A percentile compares a stretch with the other conserved stretches of the same genome.
phyloP scores from a whole-genome alignment of 805 yeast genomes.

The Ogataea chonburiensis region DNA sequence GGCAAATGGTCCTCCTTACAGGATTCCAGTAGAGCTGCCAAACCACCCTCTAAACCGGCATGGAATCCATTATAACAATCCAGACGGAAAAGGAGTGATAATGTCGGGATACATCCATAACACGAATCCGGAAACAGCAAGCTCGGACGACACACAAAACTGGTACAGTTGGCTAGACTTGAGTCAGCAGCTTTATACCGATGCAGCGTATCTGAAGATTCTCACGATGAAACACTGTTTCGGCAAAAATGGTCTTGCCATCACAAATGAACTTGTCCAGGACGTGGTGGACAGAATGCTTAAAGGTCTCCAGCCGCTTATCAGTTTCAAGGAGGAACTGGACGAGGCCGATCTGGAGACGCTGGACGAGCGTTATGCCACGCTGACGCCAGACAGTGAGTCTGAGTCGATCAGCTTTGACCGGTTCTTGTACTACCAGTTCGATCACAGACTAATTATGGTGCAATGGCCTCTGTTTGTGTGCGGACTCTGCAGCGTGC shows the following conservation, averaged over 20 bases:
- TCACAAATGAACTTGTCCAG: slow-evolving; percentile 28
- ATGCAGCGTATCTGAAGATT: slow-evolving; percentile 39
- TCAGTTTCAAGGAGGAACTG: slow-evolving; percentile 22
- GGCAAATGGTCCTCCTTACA: slow-evolving; percentile 32
- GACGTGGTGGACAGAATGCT: slow-evolving; percentile 35
- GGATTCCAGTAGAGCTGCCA: slow-evolving; percentile 27
- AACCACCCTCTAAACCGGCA: slow-evolving; percentile 31
- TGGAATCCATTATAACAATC: slow-evolving; percentile 29
- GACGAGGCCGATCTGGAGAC: slow-evolving; percentile 16
- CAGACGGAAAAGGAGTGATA: slow-evolving; percentile 22
- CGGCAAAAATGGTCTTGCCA: slow-evolving; percentile 24
- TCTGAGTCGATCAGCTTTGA: slow-evolving; percentile 25
- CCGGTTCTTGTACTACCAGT: slow-evolving; percentile 31
- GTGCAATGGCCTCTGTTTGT: slow-evolving; percentile 38
- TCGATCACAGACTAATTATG: slow-evolving; percentile 38
- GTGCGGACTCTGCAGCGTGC: slow-evolving; percentile 35
- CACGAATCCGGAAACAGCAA: slow-evolving; percentile 25
- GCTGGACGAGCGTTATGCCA: slow-evolving; percentile 22
- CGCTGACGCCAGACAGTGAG: slow-evolving; percentile 2
- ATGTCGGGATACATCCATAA: slow-evolving; percentile 27
- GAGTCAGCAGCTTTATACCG: slow-evolving; percentile 39
- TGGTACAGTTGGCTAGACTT: slow-evolving; percentile 39
- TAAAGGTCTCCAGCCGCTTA: slow-evolving; percentile 26
- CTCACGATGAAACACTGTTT: slow-evolving; percentile 32
- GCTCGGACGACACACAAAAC: slow-evolving; percentile 25